phyloP scores from a whole-genome alignment of 139 green algal genomes.

The Raphidocelis subcapitata region DNA sequence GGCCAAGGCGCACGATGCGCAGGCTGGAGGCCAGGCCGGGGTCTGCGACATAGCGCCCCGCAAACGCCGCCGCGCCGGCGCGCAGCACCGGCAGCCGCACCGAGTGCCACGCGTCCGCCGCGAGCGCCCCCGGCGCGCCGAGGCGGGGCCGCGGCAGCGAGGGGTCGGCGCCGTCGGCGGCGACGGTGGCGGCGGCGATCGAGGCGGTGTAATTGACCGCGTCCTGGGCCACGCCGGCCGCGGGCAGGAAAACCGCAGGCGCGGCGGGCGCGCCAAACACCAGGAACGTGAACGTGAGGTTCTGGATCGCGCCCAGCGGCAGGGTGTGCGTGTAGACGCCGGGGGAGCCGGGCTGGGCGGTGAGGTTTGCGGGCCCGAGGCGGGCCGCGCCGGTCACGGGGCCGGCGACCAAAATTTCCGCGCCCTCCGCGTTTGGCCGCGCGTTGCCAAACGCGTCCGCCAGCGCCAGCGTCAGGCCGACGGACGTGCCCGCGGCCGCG shows the following conservation, averaged over 20 bases:
- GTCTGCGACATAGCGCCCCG: not conserved
- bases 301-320: constrained; percentile 1
- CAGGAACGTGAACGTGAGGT: not conserved
- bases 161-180: not conserved
- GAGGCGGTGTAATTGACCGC: not conserved
- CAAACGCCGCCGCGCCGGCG: not conserved
- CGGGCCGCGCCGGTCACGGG: not conserved
- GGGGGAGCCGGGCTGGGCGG: not conserved
- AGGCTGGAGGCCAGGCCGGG: not conserved
- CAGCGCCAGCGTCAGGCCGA: too few species aligned
- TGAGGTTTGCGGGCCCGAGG: not conserved
- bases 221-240: not conserved
- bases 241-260: not conserved
- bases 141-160: not conserved
- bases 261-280: not conserved
- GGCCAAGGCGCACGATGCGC: not conserved
- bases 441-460: too few species aligned
- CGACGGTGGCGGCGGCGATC: not conserved
- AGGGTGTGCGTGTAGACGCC: not conserved
- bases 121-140: not conserved
- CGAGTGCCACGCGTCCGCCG: not conserved
- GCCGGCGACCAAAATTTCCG: not conserved
- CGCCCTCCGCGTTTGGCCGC: too few species aligned
- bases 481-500: too few species aligned
- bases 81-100: not conserved